Percentiles rank a stretch among this genome's conserved stretches.
These are phyloP conservation scores for Massarina eburnea DNA, from an alignment of 2,329 filamentous ascomycete species.

Conservation along the genomic window DNA sequence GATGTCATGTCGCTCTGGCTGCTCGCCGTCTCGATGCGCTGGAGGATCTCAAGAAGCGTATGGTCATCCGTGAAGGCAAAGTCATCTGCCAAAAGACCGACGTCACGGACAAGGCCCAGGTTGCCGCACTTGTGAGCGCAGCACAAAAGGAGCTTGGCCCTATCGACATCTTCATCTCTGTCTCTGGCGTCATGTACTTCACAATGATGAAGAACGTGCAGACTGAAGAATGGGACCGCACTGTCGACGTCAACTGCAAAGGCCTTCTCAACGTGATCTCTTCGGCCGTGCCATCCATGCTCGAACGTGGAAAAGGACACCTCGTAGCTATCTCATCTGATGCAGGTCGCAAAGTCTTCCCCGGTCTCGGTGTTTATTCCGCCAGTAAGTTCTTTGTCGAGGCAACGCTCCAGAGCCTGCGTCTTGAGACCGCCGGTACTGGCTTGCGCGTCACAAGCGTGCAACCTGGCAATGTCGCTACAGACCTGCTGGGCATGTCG, in stretches of 20 bases:
- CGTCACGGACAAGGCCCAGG: constrained; percentile 67
- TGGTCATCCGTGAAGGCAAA: constrained; percentile 62
- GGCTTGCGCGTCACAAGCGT: constrained; percentile 73
- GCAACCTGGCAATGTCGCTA: constrained; percentile 76
- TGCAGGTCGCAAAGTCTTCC: constrained; percentile 79
- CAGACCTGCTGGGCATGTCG: constrained; percentile 72
- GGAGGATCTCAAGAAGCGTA: constrained; percentile 64
- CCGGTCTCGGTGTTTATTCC: constrained; percentile 78
- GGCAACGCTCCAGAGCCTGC: constrained; percentile 72
- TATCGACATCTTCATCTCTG: constrained; percentile 76
- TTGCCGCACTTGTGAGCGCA: constrained; percentile 64
- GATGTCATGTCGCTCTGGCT: constrained; percentile 70
- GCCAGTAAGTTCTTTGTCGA: constrained; percentile 86
- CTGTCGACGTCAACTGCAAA: constrained; percentile 86
- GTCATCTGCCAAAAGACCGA: constrained; percentile 71
- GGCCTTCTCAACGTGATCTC: constrained; percentile 74
- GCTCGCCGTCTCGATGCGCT: constrained; percentile 71
- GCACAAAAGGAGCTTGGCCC: constrained; percentile 66
- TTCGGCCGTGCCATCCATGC: constrained; percentile 70
- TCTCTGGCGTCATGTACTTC: constrained; percentile 86
- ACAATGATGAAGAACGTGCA: constrained; percentile 81
- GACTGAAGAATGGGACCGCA: constrained; percentile 76
- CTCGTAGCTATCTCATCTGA: constrained; percentile 82
- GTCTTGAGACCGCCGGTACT: constrained; percentile 73
- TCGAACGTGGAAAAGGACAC: constrained; percentile 68